Conservation (phyloP, 371 early-diverging fungal genomes). For the Phascolomyces articulosus region DNA sequence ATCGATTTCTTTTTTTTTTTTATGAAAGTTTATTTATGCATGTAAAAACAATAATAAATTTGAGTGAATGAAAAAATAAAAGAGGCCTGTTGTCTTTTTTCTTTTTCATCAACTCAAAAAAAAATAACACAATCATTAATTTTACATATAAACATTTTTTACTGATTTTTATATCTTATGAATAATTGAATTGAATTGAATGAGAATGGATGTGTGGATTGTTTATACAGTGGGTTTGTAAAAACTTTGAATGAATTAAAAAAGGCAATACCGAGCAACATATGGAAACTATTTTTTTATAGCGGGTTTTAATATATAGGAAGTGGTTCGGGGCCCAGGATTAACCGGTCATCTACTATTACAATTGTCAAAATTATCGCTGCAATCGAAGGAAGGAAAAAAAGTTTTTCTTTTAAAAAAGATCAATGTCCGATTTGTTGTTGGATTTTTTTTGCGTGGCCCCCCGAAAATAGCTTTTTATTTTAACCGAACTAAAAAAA, state of each 20-base stretch:
- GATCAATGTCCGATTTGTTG: background rate
- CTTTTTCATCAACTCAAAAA: no score
- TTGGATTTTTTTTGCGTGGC: constrained; percentile 6
- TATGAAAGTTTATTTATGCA: constrained; percentile 6
- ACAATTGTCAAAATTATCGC: background rate
- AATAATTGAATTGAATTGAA: no score
- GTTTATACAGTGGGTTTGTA: no score
- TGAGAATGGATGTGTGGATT: no score
- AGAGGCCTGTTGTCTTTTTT: background rate
- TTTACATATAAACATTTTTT: no score
- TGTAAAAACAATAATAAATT: constrained; percentile 1
- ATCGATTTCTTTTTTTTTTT: background rate
- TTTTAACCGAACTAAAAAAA: background rate
- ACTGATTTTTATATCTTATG: no score
- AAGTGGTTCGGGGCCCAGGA: constrained; percentile 1
- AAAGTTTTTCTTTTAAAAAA: background rate
- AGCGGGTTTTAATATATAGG: background rate
- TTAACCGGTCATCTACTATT: constrained; percentile 1
- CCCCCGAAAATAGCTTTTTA: background rate
- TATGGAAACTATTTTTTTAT: no score
- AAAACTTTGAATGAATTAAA: no score
- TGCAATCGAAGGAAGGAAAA: background rate
- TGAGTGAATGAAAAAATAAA: background rate
- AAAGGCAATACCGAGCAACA: no score
- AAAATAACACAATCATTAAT: no score